These are phyloP conservation scores for Spinacia oleracea DNA, from an alignment of 179 eudicot species.

Conservation along the genomic window DNA sequence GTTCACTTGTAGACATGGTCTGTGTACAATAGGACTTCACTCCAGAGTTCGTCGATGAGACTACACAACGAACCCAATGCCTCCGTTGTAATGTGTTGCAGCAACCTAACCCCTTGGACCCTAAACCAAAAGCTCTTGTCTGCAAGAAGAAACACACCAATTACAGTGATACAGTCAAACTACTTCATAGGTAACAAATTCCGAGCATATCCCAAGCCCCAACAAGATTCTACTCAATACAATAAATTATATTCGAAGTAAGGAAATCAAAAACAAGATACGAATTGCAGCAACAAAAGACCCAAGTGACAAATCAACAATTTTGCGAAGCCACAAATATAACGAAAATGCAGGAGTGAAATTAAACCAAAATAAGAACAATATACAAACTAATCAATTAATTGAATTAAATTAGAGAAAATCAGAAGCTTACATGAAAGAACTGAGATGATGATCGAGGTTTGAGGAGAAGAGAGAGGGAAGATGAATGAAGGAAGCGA, in stretches of 20 bases:
- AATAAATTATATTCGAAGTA: too few relatives aligned
- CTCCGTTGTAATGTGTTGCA: slow-evolving; percentile 31
- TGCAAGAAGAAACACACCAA: slow-evolving; percentile 34
- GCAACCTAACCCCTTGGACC: slow-evolving; percentile 25
- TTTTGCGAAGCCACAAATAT: not conserved
- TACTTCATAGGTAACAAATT: too few relatives aligned
- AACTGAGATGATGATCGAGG: slow-evolving; percentile 41
- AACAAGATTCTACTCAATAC: not conserved
- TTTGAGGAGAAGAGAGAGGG: slow-evolving; percentile 31
- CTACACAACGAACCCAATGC: slow-evolving; percentile 35
- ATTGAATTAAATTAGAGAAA: not conserved
- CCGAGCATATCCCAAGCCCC: too few relatives aligned
- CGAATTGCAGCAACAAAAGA: not conserved
- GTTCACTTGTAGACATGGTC: slow-evolving; percentile 66
- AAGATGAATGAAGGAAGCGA: slow-evolving; percentile 43
- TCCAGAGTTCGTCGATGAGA: slow-evolving; percentile 38
- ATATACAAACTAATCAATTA: not conserved
- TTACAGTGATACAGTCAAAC: not conserved
- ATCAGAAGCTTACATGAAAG: slow-evolving; percentile 42
- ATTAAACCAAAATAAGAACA: not conserved
- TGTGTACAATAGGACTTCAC: slow-evolving; percentile 46
- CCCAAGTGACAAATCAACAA: not conserved
- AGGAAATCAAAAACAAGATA: not conserved
- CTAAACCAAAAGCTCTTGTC: slow-evolving; percentile 42
- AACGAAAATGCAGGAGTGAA: not conserved